phyloP scores from a whole-genome alignment of 768 basidiomycete species.

The Pleurotus giganteus region DNA sequence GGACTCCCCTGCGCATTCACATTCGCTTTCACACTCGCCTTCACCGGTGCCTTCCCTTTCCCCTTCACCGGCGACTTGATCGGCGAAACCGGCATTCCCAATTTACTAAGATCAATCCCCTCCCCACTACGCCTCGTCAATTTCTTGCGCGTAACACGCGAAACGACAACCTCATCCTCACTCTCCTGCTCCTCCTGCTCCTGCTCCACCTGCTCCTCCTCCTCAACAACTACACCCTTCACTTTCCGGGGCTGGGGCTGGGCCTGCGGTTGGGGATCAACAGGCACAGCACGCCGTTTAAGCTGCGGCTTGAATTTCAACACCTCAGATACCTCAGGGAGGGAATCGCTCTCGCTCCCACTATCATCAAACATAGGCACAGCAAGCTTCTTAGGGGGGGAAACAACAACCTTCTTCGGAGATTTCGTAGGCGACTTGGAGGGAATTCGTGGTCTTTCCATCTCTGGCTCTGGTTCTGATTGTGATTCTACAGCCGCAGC shows the following conservation, averaged over 20 bases:
- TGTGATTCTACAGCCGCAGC: background rate
- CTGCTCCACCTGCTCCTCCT: background rate
- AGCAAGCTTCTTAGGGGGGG: background rate
- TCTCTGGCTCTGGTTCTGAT: too few species aligned
- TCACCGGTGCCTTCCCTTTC: background rate
- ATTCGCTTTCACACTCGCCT: too few species aligned
- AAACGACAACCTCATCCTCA: background rate
- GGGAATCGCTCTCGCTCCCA: conserved; percentile 1
- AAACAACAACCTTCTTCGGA: background rate
- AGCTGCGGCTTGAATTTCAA: background rate
- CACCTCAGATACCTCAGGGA: background rate
- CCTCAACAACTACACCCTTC: background rate
- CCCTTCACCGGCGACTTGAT: background rate
- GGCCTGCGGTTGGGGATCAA: background rate
- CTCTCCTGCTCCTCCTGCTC: background rate
- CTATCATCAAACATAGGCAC: background rate
- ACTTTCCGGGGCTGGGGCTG: too few species aligned
- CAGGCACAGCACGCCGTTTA: background rate
- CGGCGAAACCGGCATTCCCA: conserved; percentile 1
- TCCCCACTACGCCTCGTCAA: conserved; percentile 2
- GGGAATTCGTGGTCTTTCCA: background rate
- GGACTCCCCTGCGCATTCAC: background rate
- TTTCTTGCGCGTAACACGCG: background rate
- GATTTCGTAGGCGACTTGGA: background rate
- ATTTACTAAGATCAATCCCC: background rate